Base-by-base conservation (phyloP, 495 filamentous ascomycete species). In the Penicillium cinerascens region DNA sequence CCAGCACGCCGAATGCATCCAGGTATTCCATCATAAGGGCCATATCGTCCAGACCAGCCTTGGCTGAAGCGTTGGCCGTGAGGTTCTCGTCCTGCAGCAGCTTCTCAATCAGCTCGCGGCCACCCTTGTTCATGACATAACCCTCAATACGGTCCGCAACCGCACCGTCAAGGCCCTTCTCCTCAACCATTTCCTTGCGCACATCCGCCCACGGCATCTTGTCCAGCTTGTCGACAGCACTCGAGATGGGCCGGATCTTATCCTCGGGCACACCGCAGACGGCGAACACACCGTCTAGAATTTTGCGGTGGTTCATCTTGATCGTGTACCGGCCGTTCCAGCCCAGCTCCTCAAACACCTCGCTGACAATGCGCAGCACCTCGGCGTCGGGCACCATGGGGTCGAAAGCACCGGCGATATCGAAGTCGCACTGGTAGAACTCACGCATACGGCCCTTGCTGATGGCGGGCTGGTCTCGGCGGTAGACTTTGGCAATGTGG, bases 351-450 rank as follows among this genome's bases (percentile, higher is more conserved):
- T 92, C 85, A 55, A 97, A 95, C 13, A 96, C 85, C 66, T 97
- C 92, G 61, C 77, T 84, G 18, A 88, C 81, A 52, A 96, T 91
- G 38, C 86, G 74, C 52, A 97, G 69, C 47, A 96, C 86, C 74
- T 97, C 92, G n/a, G 92, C 89, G 69, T 97, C 92, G 41, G 92
- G 89, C 20, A 97, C 76, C 92, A 97, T 97, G n/a, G 87, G 67
- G 62, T 97, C 92, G 68, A 89, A 95, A 27, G 74, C 69, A 53
- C 92, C 92, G 21, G 92, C 92, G 73, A 97, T 91, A 68, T 97
- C 92, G 65, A 97, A 95, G 71, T 97, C 92, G 71, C 92, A 96
- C 75, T 97, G 92, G 70, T 95, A 95, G 71, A 98, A 96, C 70
- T 98, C 92, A 52, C 93, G 81, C 87, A 97, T 92, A 6, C 90